A percentile compares a stretch with the other conserved stretches of the same genome.
phyloP scores from a whole-genome alignment of 805 yeast species.

The Teunomyces gatunensis region DNA sequence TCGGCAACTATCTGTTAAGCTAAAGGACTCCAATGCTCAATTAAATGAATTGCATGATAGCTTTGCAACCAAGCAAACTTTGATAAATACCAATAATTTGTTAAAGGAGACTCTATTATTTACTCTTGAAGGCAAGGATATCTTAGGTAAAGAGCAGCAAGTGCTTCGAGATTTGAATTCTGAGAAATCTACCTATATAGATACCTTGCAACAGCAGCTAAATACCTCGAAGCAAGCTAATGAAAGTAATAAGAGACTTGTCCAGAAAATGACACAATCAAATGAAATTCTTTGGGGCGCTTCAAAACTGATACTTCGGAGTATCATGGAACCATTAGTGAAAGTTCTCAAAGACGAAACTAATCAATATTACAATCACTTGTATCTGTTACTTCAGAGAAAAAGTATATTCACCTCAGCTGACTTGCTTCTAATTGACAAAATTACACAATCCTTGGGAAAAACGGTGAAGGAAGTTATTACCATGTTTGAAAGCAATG shows the following conservation, averaged over 20 bases:
- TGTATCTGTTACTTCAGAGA: neutral
- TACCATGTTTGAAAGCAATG: neutral
- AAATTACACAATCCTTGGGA: neutral
- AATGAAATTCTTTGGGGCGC: neutral
- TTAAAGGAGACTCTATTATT: neutral
- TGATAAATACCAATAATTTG: neutral
- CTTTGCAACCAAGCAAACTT: neutral
- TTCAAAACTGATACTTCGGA: neutral
- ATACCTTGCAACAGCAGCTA: neutral
- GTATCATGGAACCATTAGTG: neutral
- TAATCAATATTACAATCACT: neutral
- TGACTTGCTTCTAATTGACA: neutral
- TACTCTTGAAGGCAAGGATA: conserved; percentile 1
- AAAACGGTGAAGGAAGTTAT: neutral
- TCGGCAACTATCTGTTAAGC: neutral
- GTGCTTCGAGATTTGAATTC: neutral
- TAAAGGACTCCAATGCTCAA: neutral
- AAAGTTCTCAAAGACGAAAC: neutral
- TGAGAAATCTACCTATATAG: neutral
- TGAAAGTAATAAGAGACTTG: neutral
- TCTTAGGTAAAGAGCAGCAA: neutral
- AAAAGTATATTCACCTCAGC: neutral
- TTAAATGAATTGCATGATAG: neutral
- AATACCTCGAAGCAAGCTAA: neutral
- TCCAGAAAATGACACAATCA: neutral